Evolutionary conservation across 1,284 basidiomycete genomes (phyloP), one percentile per base, ranked within the genome.

Genomic region (Inonotus obliquus): DNA sequence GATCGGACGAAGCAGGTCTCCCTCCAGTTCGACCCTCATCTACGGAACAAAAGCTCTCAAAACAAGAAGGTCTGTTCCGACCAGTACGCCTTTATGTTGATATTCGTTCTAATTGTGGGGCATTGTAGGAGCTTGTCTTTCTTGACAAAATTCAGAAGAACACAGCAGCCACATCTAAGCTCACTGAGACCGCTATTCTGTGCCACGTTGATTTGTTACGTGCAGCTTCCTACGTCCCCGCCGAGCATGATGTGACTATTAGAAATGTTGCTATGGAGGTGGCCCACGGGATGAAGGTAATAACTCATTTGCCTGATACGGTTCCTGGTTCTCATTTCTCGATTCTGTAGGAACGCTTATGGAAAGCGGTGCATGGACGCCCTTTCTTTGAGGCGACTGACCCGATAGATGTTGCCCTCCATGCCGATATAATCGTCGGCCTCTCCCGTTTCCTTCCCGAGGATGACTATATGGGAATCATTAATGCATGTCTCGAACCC

Each of bases 131-230:
- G 78, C 54, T 74, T 76, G 25, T 84, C 86, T 66, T 81, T 82
- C 62, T 78, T 80, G 68, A 70, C 71, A 32, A 75, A 74, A 56
- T 73, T 70, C 76, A 69, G 39, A 82, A 79, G 60, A 80, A 82
- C 63, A 73, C 84, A 41, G 71, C 76, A 32, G 75, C 74, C 9
- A 71, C 73, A 53, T 81, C 81, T 1, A 89, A 84, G 68, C 70
- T 85, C 29, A 75, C 81, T 6, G 88, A 92, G 60, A 77, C 86
- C 0, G 83, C 87, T 1, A 74, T 92, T 59, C 81, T 89, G 1
- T 94, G 92, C 71, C 84, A 85, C 56, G 80, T 94, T 29, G 94
- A 97, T 69, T 76, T 94, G 37, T 91, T 92, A 72, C 83, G 88
- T 62, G 92, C 89, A 1, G 93, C 92, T 2, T 86, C 85, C 48